Percentiles rank a stretch among this genome's conserved stretches.
Evolutionary conservation across 1,284 basidiomycete genomes (phyloP).

Genomic region (Fomitopsis betulina): DNA sequence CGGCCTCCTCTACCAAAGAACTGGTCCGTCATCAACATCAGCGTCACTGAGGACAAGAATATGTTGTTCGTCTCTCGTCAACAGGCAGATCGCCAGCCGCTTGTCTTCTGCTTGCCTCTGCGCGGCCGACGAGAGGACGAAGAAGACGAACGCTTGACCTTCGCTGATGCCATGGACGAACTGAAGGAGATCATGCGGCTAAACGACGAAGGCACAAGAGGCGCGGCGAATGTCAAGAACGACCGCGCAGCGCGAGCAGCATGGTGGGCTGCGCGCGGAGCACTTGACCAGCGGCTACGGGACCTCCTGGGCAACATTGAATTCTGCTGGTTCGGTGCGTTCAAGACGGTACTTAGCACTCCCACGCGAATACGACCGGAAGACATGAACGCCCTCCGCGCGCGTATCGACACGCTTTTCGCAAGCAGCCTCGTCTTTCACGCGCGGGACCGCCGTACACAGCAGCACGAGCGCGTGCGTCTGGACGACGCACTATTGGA

Average conservation of each 20-base stretch:
- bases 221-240: slow-evolving; percentile 67
- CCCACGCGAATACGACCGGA: slow-evolving; percentile 42
- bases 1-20: slow-evolving; percentile 55
- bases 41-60: slow-evolving; percentile 76
- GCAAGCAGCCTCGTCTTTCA: slow-evolving; percentile 56
- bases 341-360: slow-evolving; percentile 84
- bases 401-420: slow-evolving; percentile 73
- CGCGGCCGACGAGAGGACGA: slow-evolving; percentile 76
- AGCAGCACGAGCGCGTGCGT: slow-evolving; percentile 45
- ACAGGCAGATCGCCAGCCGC: slow-evolving; percentile 53
- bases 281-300: slow-evolving; percentile 74
- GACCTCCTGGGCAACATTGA: slow-evolving; percentile 84
- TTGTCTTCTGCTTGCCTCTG: slow-evolving; percentile 88
- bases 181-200: slow-evolving; percentile 73
- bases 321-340: slow-evolving; percentile 95
- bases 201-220: slow-evolving; percentile 76
- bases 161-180: slow-evolving; percentile 72
- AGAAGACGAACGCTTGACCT: slow-evolving; percentile 75
- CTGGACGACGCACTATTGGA: slow-evolving; percentile 76
- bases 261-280: slow-evolving; percentile 85
- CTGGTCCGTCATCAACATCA: slow-evolving; percentile 88
- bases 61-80: slow-evolving; percentile 86
- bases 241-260: slow-evolving; percentile 59
- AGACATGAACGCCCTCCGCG: slow-evolving; percentile 51
- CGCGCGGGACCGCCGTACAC: slow-evolving; percentile 39